Evolutionary conservation across 345 rosid species (phyloP).

Genomic region (Carallia brachiata): DNA sequence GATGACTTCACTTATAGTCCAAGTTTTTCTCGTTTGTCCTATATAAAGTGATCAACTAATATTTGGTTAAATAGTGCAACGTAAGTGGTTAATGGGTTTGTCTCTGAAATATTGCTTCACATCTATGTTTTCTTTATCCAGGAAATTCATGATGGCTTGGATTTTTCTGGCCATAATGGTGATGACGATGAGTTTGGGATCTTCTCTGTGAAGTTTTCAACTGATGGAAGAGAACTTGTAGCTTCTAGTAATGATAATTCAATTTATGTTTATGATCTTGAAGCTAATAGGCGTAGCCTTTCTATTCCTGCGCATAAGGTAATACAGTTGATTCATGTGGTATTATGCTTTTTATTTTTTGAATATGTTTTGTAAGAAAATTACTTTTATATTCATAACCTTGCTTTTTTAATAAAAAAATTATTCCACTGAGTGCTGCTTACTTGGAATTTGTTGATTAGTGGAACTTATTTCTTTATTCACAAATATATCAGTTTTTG

Average conservation of each 20-base stretch:
- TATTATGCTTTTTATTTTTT: background rate
- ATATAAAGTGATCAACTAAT: background rate
- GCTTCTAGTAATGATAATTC: constrained; percentile 47
- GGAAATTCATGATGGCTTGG: constrained; percentile 67
- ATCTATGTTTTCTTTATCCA: constrained; percentile 18
- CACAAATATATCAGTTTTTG: background rate
- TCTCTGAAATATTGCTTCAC: constrained; percentile 5
- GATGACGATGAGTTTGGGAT: constrained; percentile 38
- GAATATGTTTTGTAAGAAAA: background rate
- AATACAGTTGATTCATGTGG: background rate
- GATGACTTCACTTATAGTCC: background rate
- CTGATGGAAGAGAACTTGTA: constrained; percentile 65
- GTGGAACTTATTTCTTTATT: background rate
- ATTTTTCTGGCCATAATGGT: constrained; percentile 36
- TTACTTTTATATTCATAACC: no score
- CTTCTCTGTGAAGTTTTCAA: constrained; percentile 66
- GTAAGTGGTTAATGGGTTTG: background rate
- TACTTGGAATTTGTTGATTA: background rate
- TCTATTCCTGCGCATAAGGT: constrained; percentile 59
- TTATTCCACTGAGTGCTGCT: no score
- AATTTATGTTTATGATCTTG: constrained; percentile 65
- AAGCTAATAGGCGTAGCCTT: constrained; percentile 43
- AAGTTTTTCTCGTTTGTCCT: background rate
- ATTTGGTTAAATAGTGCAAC: background rate
- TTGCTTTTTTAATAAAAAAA: no score